These are phyloP conservation scores for Histomonas meleagridis DNA, from an alignment of 208 protist genomes.

Conservation along the genomic window DNA sequence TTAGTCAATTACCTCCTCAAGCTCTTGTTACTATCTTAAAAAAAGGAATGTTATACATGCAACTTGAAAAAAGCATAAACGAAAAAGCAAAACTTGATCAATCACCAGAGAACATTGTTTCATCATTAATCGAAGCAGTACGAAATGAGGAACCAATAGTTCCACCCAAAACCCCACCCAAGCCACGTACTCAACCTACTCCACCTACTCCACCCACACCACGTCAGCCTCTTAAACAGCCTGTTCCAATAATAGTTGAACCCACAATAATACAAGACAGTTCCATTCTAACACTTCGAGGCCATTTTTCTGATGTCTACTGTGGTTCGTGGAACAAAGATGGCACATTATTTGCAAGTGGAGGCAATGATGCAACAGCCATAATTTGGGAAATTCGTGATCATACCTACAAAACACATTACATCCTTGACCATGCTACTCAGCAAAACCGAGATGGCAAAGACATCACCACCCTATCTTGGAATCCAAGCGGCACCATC, in stretches of 20 bases:
- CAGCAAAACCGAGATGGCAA: neutral
- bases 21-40: neutral
- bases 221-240: neutral
- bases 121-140: neutral
- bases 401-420: neutral
- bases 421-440: neutral
- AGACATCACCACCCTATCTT: neutral
- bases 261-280: neutral
- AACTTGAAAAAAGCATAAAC: conserved; percentile 15
- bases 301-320: neutral
- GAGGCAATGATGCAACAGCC: neutral
- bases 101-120: neutral
- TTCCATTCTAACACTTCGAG: neutral
- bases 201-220: neutral
- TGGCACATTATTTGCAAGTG: neutral
- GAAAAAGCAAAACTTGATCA: neutral
- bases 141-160: conserved; percentile 6
- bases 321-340: neutral
- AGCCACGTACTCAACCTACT: neutral
- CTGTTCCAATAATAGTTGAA: neutral
- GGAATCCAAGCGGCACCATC: neutral
- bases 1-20: neutral
- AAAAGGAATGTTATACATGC: conserved; percentile 30
- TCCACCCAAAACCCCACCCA: neutral
- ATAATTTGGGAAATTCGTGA: conserved; percentile 9